These are phyloP conservation scores for Megacollybia marginata DNA, from an alignment of 768 basidiomycete species.

Conservation along the genomic window DNA sequence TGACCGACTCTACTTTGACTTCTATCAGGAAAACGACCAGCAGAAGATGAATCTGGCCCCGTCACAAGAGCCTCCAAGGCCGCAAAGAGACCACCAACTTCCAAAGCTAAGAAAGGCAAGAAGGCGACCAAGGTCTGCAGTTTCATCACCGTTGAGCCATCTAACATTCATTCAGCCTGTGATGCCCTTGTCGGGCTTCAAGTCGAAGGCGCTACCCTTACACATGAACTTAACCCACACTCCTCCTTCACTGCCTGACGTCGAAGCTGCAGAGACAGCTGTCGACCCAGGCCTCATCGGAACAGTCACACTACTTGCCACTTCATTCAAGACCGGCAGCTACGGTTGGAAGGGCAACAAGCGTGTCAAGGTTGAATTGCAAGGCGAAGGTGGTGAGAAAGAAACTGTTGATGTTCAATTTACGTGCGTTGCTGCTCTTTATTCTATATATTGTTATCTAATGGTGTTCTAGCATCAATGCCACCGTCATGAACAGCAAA, in stretches of 20 bases:
- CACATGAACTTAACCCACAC: constrained; percentile 65
- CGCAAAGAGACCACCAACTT: constrained; percentile 18
- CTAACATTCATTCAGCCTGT: constrained; percentile 25
- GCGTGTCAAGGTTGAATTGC: constrained; percentile 57
- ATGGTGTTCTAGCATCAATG: constrained; percentile 45
- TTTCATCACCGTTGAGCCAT: not conserved
- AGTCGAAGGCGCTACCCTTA: constrained; percentile 56
- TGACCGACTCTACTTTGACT: no score
- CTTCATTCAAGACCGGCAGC: constrained; percentile 64
- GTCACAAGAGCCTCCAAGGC: constrained; percentile 39
- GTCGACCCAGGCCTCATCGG: constrained; percentile 59
- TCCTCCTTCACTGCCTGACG: constrained; percentile 35
- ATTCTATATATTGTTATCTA: no score
- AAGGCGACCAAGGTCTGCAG: constrained; percentile 39
- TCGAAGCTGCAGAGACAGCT: constrained; percentile 23
- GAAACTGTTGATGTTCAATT: constrained; percentile 64
- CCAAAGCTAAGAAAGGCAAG: constrained; percentile 27
- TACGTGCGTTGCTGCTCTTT: no score
- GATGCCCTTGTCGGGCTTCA: constrained; percentile 47
- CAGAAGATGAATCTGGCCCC: constrained; percentile 22
- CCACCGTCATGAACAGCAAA: constrained; percentile 69
- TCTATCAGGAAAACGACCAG: constrained; percentile 34
- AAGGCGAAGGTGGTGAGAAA: constrained; percentile 35
- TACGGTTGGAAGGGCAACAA: constrained; percentile 83
- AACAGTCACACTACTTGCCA: constrained; percentile 46